Percentiles rank a stretch among this genome's conserved stretches.
Conservation (phyloP, 148 eudicot genomes). For the Arbutus unedo region DNA sequence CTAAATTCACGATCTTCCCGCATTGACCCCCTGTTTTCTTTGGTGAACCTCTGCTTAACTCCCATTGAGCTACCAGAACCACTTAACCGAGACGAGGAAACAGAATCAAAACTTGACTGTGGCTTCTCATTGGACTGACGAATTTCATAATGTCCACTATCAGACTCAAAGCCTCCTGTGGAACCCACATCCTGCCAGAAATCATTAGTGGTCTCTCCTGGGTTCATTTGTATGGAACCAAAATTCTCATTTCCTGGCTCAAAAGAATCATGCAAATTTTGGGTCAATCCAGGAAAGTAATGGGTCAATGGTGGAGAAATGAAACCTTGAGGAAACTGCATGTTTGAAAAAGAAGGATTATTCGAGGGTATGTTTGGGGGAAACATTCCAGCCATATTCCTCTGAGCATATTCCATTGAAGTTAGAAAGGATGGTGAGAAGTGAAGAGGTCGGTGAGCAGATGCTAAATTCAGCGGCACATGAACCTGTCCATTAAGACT, state of each 20-base stretch:
- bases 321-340: constrained; percentile 67
- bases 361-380: constrained; percentile 56
- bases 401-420: constrained; percentile 59
- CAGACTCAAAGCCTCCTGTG: constrained; percentile 39
- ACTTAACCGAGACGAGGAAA: constrained; percentile 39
- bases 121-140: constrained; percentile 41
- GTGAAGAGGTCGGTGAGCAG: constrained; percentile 57
- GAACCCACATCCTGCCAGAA: constrained; percentile 50
- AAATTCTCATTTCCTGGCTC: constrained; percentile 45
- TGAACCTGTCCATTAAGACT: constrained; percentile 54
- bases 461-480: constrained; percentile 53
- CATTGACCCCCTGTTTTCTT: constrained; percentile 38
- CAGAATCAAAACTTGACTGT: constrained; percentile 33
- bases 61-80: constrained; percentile 34
- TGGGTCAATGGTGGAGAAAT: constrained; percentile 48
- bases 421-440: constrained; percentile 63
- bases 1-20: constrained; percentile 34
- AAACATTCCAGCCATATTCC: constrained; percentile 50
- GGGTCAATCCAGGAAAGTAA: constrained; percentile 45
- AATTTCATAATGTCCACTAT: constrained; percentile 38
- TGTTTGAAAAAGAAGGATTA: constrained; percentile 50
- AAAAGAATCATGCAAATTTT: constrained; percentile 37
- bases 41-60: constrained; percentile 38
- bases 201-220: constrained; percentile 46
- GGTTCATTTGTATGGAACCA: constrained; percentile 34